Evolutionary conservation across 2,329 filamentous ascomycete species (phyloP), one percentile per base, ranked within the genome.

Genomic region (Aschersonia sp.): DNA sequence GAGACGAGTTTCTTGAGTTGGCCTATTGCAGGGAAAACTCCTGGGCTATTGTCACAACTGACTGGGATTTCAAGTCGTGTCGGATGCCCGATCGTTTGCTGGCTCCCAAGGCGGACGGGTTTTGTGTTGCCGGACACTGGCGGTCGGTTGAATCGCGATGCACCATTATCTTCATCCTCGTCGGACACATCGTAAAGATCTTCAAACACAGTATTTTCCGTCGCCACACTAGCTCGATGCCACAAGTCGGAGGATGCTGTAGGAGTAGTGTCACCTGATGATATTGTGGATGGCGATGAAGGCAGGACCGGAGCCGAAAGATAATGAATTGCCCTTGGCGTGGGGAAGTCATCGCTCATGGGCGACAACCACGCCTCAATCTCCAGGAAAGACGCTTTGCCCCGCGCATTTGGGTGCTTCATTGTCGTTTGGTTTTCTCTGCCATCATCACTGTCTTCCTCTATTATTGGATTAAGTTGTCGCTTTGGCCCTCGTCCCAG

Each of bases 131-230:
- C 55, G 57, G 61, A 58, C 12, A 55, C 52, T 43, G 56, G 56
- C 40, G 57, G 57, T 44, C 51, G 58, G 35, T 58, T 53, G 43
- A 55, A 51, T 29, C 52, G 51, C 31, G 50, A 45, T 32, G 51
- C 30, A 49, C 5, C 47, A 41, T 51, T 43, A 35, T 61, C 61
- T 6, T 77, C 73, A 56, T 94, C 88, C 48, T 88, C 80, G 54
- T 94, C 88, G 12, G 86, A 89, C 42, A 87, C 75, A 63, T 92
- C 85, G 63, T 95, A 95, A 45, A 95, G 69, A 57, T 94, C 87
- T 64, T 94, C 86, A 57, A 91, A 91, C 53, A 87, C 82, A 55
- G 78, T 85, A 52, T 74, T 74, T 56, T 79, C 77, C 54, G 82
- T 82, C 61, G 75, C 69, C 56, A 72, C 66, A 68, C 75, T 84